phyloP scores from a whole-genome alignment of 768 basidiomycete genomes.

The Paxillus involutus region DNA sequence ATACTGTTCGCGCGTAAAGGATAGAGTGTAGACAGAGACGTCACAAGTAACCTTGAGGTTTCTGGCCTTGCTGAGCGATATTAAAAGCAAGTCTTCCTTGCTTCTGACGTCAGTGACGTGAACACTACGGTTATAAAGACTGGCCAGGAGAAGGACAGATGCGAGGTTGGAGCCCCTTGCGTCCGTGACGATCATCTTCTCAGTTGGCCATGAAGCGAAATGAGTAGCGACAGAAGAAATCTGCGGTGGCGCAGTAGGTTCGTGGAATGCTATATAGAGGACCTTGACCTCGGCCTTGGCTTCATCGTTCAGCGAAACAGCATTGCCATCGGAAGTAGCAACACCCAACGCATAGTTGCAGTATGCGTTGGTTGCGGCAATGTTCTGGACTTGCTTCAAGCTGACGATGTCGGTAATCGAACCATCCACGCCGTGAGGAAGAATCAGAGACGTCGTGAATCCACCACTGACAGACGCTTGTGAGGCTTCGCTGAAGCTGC shows the following conservation, averaged over 20 bases:
- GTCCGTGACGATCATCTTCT: conserved; percentile 94
- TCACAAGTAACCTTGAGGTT: conserved; percentile 95
- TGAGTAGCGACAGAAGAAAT: conserved; percentile 80
- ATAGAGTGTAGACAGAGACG: conserved; percentile 87
- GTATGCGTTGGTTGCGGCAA: conserved; percentile 62
- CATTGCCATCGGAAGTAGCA: conserved; percentile 70
- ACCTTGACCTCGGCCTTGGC: conserved; percentile 78
- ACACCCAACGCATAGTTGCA: conserved; percentile 89
- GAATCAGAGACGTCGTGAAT: conserved; percentile 81
- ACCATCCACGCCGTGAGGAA: conserved; percentile 65
- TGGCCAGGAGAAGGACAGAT: conserved; percentile 90
- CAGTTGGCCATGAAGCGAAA: conserved; percentile 85
- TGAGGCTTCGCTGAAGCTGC: conserved; percentile 66
- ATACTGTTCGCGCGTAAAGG: conserved; percentile 80
- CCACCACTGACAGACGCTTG: conserved; percentile 86
- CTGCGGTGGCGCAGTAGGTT: conserved; percentile 45
- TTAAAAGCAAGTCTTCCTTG: conserved; percentile 84
- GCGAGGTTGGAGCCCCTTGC: conserved; percentile 91
- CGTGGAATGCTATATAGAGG: conserved; percentile 81
- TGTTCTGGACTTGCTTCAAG: conserved; percentile 68
- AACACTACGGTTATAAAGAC: conserved; percentile 82
- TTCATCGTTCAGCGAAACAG: conserved; percentile 66
- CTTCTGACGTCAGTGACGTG: conserved; percentile 90
- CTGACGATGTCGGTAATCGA: conserved; percentile 66
- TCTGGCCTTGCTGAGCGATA: conserved; percentile 93